These are phyloP conservation scores for Capillidium heterosporum DNA, from an alignment of 371 early-diverging fungal species.

Conservation along the genomic window DNA sequence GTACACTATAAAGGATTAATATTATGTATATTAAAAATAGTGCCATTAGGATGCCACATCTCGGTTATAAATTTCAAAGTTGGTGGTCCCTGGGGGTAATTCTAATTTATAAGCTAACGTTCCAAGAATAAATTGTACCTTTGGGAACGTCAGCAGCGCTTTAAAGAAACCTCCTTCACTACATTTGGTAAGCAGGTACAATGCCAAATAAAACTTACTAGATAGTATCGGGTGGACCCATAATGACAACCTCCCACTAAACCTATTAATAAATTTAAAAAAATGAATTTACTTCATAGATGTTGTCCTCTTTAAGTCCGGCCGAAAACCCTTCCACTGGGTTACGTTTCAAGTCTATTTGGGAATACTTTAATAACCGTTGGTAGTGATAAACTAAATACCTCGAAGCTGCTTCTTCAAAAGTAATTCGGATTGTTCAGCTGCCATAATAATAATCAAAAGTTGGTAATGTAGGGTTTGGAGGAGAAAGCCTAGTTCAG, in stretches of 20 bases:
- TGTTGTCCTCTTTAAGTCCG: slow-evolving; percentile 45
- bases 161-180: slow-evolving; percentile 85
- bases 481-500: too few species aligned
- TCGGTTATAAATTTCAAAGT: slow-evolving; percentile 57
- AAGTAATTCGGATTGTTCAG: slow-evolving; percentile 18
- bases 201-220: slow-evolving; percentile 27
- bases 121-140: too few species aligned
- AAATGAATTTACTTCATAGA: slow-evolving; percentile 34
- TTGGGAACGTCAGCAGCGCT: slow-evolving; percentile 66
- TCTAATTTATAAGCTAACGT: slow-evolving; percentile 11
- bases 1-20: slow-evolving; percentile 32
- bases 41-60: slow-evolving; percentile 74
- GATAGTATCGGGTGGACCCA: slow-evolving; percentile 76
- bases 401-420: slow-evolving; percentile 35
- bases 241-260: slow-evolving; percentile 73
- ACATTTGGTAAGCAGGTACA: slow-evolving; percentile 6
- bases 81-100: slow-evolving; percentile 72
- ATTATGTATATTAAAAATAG: slow-evolving; percentile 15
- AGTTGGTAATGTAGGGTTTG: too few species aligned
- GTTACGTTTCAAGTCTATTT: slow-evolving; percentile 35
- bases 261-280: background rate
- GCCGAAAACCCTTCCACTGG: slow-evolving; percentile 73
- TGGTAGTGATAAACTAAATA: slow-evolving; percentile 6
- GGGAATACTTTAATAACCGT: background rate
- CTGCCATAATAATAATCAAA: background rate